Conservation (phyloP, 176 grass and related monocot species). For the Aegilops bicornis region DNA sequence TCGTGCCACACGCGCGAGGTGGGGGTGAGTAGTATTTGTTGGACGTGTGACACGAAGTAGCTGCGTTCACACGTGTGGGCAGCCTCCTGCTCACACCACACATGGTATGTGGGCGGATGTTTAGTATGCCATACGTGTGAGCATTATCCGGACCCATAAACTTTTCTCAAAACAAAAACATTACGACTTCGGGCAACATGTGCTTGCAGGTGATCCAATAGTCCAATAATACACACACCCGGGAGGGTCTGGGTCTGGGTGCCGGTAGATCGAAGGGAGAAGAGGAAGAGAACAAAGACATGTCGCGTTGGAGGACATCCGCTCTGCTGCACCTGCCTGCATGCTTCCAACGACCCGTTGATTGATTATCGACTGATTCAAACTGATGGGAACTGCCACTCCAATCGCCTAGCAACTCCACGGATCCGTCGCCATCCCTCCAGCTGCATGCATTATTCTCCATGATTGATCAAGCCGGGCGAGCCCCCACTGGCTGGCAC, state of each 20-base stretch:
- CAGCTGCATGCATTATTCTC: background rate
- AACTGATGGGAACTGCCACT: conserved; percentile 12
- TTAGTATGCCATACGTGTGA: too few relatives aligned
- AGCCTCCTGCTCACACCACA: too few relatives aligned
- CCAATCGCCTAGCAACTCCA: background rate
- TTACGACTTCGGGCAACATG: too few relatives aligned
- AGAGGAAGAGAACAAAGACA: background rate
- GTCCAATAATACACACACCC: background rate
- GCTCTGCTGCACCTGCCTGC: background rate
- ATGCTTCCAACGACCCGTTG: conserved; percentile 1
- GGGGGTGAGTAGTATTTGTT: too few relatives aligned
- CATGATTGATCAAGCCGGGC: conserved; percentile 1
- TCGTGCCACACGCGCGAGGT: too few relatives aligned
- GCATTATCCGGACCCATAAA: too few relatives aligned
- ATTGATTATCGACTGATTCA: background rate
- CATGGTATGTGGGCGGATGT: too few relatives aligned
- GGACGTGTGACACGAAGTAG: too few relatives aligned
- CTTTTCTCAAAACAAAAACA: too few relatives aligned
- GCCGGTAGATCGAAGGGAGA: background rate
- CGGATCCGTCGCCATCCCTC: background rate
- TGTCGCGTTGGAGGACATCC: background rate
- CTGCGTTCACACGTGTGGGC: too few relatives aligned
- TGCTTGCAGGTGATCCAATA: background rate
- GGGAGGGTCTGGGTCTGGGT: background rate
- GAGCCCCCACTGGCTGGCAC: background rate